Evolutionary conservation across 1,284 basidiomycete species (phyloP).

Genomic region (Malassezia psittaci): DNA sequence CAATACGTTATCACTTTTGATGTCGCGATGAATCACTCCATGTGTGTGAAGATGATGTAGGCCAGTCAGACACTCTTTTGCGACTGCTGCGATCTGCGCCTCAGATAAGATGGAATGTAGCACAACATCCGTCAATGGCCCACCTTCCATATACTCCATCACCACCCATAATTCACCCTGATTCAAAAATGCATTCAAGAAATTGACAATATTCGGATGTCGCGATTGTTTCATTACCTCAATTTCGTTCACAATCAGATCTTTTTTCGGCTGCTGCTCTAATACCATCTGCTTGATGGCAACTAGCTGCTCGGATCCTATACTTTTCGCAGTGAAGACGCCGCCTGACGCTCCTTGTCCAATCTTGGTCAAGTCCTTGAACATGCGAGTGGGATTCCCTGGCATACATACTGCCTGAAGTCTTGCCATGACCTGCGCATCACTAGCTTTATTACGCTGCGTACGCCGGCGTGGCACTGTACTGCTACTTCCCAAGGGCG

Average conservation of each 20-base stretch:
- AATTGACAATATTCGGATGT: conserved; percentile 98
- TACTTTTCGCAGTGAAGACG: conserved; percentile 94
- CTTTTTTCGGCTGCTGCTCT: conserved; percentile 98
- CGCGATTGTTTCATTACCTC: conserved; percentile 92
- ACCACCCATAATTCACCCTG: conserved; percentile 99
- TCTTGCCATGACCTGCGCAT: conserved; percentile 79
- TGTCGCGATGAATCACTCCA: conserved; percentile 92
- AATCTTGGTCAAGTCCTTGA: conserved; percentile 87
- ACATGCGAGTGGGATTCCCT: conserved; percentile 87
- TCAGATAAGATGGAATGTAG: conserved; percentile 90
- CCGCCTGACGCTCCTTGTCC: conserved; percentile 96
- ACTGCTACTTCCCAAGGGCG: background rate
- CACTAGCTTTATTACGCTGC: conserved; percentile 61
- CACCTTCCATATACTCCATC: conserved; percentile 99
- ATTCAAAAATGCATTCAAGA: conserved; percentile 93
- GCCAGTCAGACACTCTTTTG: conserved; percentile 77
- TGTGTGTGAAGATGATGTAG: conserved; percentile 84
- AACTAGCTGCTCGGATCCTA: conserved; percentile 81
- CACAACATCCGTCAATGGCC: conserved; percentile 80
- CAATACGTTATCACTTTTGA: conserved; percentile 94
- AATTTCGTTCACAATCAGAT: conserved; percentile 99
- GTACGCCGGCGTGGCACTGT: conserved; percentile 59
- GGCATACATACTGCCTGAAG: conserved; percentile 91
- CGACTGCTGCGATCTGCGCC: conserved; percentile 86
- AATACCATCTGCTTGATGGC: conserved; percentile 99